Base-by-base conservation (phyloP, 2,329 filamentous ascomycete genomes). In the Neofusicoccum sp. region DNA sequence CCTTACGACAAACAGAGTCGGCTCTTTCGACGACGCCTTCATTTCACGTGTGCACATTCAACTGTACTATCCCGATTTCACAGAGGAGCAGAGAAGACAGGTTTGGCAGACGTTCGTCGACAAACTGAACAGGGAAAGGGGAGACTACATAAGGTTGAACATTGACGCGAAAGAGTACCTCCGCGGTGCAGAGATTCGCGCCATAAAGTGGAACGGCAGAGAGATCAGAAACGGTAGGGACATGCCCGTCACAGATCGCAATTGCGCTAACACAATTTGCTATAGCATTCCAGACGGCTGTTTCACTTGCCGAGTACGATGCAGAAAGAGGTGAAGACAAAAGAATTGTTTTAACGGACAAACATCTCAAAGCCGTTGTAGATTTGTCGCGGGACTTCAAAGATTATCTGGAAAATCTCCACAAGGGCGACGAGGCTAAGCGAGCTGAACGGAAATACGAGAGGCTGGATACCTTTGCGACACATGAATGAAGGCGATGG, bases 1-100 rank as follows among this genome's bases (percentile, higher is more conserved):
- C 57, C 64, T 78, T 16, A 78, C 74, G 0, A 74, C 70, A 8
- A 75, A 75, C 51, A 64, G 70, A 4, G 65, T 73, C 6, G 65
- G 65, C 1, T 65, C 68, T 12, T 71, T 75, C 45, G 73, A 76
- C 56, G 62, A 67, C 1, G 73, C 73, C 1, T 73, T 76, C 60
- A 63, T 74, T 30, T 70, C 66, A 1, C 67, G 74, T 3, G 71
- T 76, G 20, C 71, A 76, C 33, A 56, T 66, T 7, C 40, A 40
- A n/a, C 16, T 66, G 4, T 67, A 68, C 0, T 34, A 65, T 40
- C 62, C 64, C 1, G 58, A 65, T 1, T 65, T 73, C 20, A 48
- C 48, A 4, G 59, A 61, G 1, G 53, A 61, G 14, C 57, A 61
- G 11, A 54, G 68, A n/a, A 43, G 34, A 1, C 41, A 66, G 24